Evolutionary conservation across 2,329 filamentous ascomycete species (phyloP).

Genomic region (Didymella sp.): DNA sequence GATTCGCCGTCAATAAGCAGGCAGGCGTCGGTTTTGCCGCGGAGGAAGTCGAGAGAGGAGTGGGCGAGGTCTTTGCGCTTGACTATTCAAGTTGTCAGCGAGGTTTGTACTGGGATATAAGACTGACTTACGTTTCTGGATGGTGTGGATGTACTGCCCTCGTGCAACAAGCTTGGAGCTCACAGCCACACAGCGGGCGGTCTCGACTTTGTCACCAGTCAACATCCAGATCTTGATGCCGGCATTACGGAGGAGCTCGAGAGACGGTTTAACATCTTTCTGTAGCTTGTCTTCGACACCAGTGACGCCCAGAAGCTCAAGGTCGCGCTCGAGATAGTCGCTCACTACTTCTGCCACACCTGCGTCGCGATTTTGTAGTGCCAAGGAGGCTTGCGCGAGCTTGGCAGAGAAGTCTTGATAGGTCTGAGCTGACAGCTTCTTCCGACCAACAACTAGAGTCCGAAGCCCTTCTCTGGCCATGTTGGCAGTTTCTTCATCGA

Average conservation of each 20-base stretch:
- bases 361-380: conserved; percentile 78
- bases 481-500: conserved; percentile 98
- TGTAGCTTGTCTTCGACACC: conserved; percentile 98
- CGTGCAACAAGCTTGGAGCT: conserved; percentile 92
- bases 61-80: conserved; percentile 84
- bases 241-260: conserved; percentile 93
- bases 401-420: conserved; percentile 80
- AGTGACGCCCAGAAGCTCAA: conserved; percentile 95
- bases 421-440: conserved; percentile 77
- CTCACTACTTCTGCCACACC: conserved; percentile 82
- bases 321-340: conserved; percentile 81
- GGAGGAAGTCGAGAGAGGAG: conserved; percentile 86
- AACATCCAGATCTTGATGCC: conserved; percentile 99
- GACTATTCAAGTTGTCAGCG: conserved; percentile 50
- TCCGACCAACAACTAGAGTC: conserved; percentile 93
- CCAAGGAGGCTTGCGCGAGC: conserved; percentile 81
- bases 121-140: conserved; percentile 66
- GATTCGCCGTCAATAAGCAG: conserved; percentile 95
- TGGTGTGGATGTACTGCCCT: conserved; percentile 94
- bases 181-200: conserved; percentile 92
- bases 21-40: conserved; percentile 83
- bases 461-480: conserved; percentile 97
- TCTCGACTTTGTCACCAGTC: conserved; percentile 98
- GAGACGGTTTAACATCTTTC: conserved; percentile 90
- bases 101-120: neutral